Evolutionary conservation across 441 rosid species (phyloP), one percentile per base, ranked within the genome.

Genomic region (Populus tomentosa): DNA sequence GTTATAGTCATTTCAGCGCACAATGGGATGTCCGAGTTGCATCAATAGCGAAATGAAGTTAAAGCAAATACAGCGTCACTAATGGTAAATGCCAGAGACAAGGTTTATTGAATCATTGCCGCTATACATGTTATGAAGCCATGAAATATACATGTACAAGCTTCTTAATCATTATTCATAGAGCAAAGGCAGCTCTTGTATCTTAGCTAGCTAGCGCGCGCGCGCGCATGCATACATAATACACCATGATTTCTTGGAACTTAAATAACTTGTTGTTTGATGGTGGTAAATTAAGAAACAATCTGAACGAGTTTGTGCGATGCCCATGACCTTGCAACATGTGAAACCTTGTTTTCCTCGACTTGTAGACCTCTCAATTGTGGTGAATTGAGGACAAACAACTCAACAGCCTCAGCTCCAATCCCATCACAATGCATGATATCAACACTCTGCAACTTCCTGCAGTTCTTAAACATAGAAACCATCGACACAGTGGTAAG

Each of bases 331-430:
- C 79, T 84, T 6, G 86, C 85, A 71, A 20, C 86, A 56, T 87
- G 83, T 2, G 94, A 86, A 77, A 89, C 72, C 89, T 89, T 90
- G 77, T 62, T 80, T 73, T 86, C 90, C 74, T 91, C 98, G 2
- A 92, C 90, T 75, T 78, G 84, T 11, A 94, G 23, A 68, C 72
- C 65, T 83, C 77, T 88, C 83, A 94, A 71, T 67, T 73, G 73
- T 0, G 78, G 82, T 1, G 90, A 86, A 32, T 87, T 89, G 72
- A 80, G 33, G 32, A 92, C 73, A 61, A 90, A 82, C 24, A 38
- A 67, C 79, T 94, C 93, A 14, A 94, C 83, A 4, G 87, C 93
- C 75, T 77, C 77, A 70, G 83, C 65, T 40, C 71, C 81, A 23
- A 94, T 85, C 77, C 86, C 75, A 5, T 64, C 62, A 50, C 98